Evolutionary conservation across 1,284 basidiomycete species (phyloP).

Genomic region (Ceratobasidium papillatum): DNA sequence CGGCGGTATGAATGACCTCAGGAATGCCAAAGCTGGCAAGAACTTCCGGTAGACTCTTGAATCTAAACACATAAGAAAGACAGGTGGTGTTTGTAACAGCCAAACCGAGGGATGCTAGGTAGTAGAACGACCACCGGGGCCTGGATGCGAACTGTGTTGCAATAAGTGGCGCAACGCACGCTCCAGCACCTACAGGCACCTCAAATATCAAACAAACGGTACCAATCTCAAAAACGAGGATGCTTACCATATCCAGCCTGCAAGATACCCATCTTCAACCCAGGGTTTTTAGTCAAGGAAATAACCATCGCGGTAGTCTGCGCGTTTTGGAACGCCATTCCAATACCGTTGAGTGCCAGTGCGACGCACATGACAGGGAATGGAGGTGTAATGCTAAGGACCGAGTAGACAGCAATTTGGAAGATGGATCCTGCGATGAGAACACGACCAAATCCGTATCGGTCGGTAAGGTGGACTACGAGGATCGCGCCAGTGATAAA

Average conservation of each 20-base stretch:
- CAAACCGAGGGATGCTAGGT: slow-evolving; percentile 42
- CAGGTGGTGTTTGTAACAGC: slow-evolving; percentile 45
- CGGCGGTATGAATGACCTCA: slow-evolving; percentile 28
- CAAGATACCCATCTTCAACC: slow-evolving; percentile 43
- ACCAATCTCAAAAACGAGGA: not conserved
- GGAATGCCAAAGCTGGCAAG: slow-evolving; percentile 39
- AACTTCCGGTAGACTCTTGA: slow-evolving; percentile 47
- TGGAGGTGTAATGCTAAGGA: slow-evolving; percentile 37
- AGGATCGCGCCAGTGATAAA: slow-evolving; percentile 38
- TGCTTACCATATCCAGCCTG: slow-evolving; percentile 40
- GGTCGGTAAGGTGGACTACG: slow-evolving; percentile 40
- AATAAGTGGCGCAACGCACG: slow-evolving; percentile 41
- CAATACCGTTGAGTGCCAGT: slow-evolving; percentile 38
- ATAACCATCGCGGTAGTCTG: slow-evolving; percentile 41
- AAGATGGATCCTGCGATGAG: slow-evolving; percentile 34
- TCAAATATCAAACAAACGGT: not conserved
- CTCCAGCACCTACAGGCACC: slow-evolving; percentile 36
- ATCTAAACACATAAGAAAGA: slow-evolving; percentile 51
- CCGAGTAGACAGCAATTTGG: slow-evolving; percentile 40
- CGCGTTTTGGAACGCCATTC: slow-evolving; percentile 40
- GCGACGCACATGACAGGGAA: slow-evolving; percentile 42
- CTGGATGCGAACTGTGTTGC: slow-evolving; percentile 43
- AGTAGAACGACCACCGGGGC: slow-evolving; percentile 45
- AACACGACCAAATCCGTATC: slow-evolving; percentile 39
- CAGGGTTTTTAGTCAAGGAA: slow-evolving; percentile 37